Conservation (phyloP, 2,329 filamentous ascomycete species). For the Fusarium oligoseptatum region DNA sequence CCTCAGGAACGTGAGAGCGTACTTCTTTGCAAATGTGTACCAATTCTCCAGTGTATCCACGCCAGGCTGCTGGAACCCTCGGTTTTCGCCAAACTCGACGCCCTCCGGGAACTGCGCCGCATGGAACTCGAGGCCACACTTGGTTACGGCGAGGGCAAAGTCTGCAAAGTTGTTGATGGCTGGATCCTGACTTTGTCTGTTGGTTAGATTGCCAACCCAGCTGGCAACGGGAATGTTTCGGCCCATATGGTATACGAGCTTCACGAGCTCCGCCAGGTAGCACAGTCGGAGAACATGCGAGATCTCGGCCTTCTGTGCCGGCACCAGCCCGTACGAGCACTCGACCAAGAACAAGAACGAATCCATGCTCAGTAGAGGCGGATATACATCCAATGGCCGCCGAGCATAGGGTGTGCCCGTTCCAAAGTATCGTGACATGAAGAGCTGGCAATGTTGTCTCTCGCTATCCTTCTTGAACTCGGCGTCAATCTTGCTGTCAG, state of each 20-base stretch:
- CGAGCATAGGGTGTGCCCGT: constrained; percentile 56
- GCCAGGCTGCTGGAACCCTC: constrained; percentile 67
- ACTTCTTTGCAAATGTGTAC: constrained; percentile 78
- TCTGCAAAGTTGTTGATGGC: constrained; percentile 67
- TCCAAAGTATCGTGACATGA: constrained; percentile 70
- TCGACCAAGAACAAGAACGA: constrained; percentile 86
- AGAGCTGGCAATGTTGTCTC: constrained; percentile 81
- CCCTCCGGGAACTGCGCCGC: constrained; percentile 47
- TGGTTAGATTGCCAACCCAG: constrained; percentile 63
- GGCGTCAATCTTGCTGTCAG: constrained; percentile 71
- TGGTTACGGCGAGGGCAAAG: constrained; percentile 65
- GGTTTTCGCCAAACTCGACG: constrained; percentile 53
- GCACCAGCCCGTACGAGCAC: constrained; percentile 77
- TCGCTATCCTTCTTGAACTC: constrained; percentile 79
- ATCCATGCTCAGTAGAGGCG: constrained; percentile 76
- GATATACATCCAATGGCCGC: constrained; percentile 60
- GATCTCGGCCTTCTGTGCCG: constrained; percentile 78
- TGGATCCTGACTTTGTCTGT: constrained; percentile 58
- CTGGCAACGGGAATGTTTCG: constrained; percentile 65
- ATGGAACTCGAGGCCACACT: constrained; percentile 59
- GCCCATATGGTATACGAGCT: constrained; percentile 75
- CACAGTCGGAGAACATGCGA: constrained; percentile 86
- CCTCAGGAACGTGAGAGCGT: constrained; percentile 89
- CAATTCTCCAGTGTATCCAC: constrained; percentile 67
- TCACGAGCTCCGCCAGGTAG: constrained; percentile 91